Evolutionary conservation across 2,329 filamentous ascomycete species (phyloP).

Genomic region (Microcera coccophila): DNA sequence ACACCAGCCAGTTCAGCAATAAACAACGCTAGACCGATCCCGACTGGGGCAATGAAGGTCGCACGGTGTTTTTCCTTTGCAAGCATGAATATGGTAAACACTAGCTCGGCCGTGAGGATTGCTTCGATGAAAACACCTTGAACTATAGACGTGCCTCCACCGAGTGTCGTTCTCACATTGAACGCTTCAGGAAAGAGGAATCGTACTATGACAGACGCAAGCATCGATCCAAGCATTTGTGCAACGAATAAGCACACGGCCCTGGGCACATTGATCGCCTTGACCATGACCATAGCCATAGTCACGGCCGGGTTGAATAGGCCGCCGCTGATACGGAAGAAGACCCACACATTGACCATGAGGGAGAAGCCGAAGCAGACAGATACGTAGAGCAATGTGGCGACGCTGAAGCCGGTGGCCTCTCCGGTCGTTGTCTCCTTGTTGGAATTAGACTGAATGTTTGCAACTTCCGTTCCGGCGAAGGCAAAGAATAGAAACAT

Average conservation of each 20-base stretch:
- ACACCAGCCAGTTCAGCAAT: slow-evolving; percentile 44
- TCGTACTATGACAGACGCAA: slow-evolving; percentile 40
- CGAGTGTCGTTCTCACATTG: slow-evolving; percentile 40
- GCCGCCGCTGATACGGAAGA: slow-evolving; percentile 43
- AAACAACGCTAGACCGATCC: slow-evolving; percentile 46
- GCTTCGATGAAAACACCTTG: slow-evolving; percentile 50
- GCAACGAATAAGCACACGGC: slow-evolving; percentile 45
- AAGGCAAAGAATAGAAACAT: slow-evolving; percentile 45
- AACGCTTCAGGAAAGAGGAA: slow-evolving; percentile 43
- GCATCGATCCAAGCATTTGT: slow-evolving; percentile 47
- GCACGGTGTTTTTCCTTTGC: slow-evolving; percentile 47
- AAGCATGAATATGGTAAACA: slow-evolving; percentile 51
- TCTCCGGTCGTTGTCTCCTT: slow-evolving; percentile 40
- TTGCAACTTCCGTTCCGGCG: slow-evolving; percentile 39
- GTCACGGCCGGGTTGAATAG: slow-evolving; percentile 42
- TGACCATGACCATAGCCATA: slow-evolving; percentile 49
- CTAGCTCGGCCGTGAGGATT: slow-evolving; percentile 44
- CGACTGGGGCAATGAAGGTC: slow-evolving; percentile 46
- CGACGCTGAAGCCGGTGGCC: slow-evolving; percentile 41
- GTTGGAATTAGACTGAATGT: slow-evolving; percentile 32
- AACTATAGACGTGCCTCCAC: slow-evolving; percentile 35
- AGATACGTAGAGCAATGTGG: slow-evolving; percentile 41
- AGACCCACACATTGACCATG: slow-evolving; percentile 46
- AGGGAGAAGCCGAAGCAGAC: slow-evolving; percentile 42
- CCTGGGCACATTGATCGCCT: slow-evolving; percentile 44